phyloP scores from a whole-genome alignment of 1,284 basidiomycete species.

The Athelia psychrophila region DNA sequence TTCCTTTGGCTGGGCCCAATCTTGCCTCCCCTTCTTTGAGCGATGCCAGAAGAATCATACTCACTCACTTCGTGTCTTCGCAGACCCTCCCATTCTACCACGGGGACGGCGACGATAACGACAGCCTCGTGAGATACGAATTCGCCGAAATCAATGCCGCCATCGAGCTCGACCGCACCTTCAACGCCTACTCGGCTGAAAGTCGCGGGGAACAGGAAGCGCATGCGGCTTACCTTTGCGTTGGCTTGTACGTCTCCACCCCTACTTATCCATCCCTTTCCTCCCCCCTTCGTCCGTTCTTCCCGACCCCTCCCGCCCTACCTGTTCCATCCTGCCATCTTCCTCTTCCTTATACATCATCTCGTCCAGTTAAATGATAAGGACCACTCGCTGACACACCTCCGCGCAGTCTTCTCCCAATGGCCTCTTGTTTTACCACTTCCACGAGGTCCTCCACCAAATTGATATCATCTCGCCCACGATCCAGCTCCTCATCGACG shows the following conservation, averaged over 20 bases:
- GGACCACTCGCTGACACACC: too few relatives aligned
- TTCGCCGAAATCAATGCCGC: slow-evolving; percentile 78
- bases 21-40: too few relatives aligned
- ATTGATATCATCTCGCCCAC: slow-evolving; percentile 65
- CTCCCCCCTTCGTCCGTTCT: too few relatives aligned
- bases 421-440: slow-evolving; percentile 75
- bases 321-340: too few relatives aligned
- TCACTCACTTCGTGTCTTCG: too few relatives aligned
- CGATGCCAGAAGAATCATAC: too few relatives aligned
- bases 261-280: too few relatives aligned
- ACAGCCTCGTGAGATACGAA: slow-evolving; percentile 71
- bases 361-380: too few relatives aligned
- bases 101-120: slow-evolving; percentile 66
- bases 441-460: slow-evolving; percentile 65
- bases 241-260: too few relatives aligned
- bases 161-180: slow-evolving; percentile 56
- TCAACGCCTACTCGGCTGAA: slow-evolving; percentile 56
- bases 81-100: slow-evolving; percentile 70
- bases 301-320: too few relatives aligned
- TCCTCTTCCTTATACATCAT: too few relatives aligned
- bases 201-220: slow-evolving; percentile 64
- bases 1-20: too few relatives aligned
- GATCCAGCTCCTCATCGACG: slow-evolving; percentile 69
- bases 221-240: slow-evolving; percentile 66
- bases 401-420: slow-evolving; percentile 78